These are phyloP conservation scores for Backusella mclennaniae DNA, from an alignment of 192 early-diverging fungal species.

Conservation along the genomic window DNA sequence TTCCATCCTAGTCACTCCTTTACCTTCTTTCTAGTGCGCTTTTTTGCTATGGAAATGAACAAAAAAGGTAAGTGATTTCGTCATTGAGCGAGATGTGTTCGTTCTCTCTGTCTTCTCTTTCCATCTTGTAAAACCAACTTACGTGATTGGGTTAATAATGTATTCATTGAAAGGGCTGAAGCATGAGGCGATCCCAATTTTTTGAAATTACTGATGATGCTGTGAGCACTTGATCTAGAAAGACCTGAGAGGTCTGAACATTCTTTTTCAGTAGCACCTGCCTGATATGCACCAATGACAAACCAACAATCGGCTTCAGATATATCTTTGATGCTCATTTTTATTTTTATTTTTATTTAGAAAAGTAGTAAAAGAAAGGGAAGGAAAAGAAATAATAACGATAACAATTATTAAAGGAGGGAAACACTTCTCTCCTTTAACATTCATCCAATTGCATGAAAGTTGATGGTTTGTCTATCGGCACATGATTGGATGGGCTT, in stretches of 20 bases:
- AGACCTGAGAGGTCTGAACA: slow-evolving; percentile 29
- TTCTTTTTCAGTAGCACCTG: slow-evolving; percentile 28
- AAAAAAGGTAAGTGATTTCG: neutral
- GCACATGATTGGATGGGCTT: neutral
- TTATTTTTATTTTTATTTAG: neutral
- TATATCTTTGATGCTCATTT: slow-evolving; percentile 15
- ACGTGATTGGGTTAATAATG: neutral
- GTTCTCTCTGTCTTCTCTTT: neutral
- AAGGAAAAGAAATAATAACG: neutral
- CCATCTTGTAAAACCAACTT: neutral
- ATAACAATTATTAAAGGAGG: neutral
- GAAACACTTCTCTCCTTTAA: neutral
- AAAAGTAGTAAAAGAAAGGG: neutral
- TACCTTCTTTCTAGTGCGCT: neutral
- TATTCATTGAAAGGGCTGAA: neutral
- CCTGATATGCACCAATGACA: slow-evolving; percentile 30
- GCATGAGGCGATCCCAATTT: slow-evolving; percentile 29
- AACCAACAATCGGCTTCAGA: slow-evolving; percentile 30
- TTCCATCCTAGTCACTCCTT: neutral
- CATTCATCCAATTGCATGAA: neutral
- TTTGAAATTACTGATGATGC: slow-evolving; percentile 24
- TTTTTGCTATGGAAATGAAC: neutral
- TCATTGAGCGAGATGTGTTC: neutral
- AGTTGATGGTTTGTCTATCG: neutral
- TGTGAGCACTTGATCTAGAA: slow-evolving; percentile 21